Evolutionary conservation across 2,329 filamentous ascomycete genomes (phyloP), one percentile per base, ranked within the genome.

Genomic region (Pyrenochaeta sp.): DNA sequence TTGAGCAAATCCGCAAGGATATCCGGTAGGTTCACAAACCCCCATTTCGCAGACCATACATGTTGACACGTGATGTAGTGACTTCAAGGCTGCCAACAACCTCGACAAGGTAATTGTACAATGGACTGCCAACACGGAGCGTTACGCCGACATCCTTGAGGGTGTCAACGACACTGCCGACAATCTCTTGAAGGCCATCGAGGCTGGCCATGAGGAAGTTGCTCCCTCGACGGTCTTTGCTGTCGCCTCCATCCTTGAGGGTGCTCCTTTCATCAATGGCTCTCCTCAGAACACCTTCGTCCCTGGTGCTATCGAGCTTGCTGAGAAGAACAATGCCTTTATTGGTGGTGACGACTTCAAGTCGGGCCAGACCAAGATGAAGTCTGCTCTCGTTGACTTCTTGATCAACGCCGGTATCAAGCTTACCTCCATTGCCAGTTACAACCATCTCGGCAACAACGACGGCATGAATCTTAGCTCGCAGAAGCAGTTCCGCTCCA

Each of bases 301-400:
- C 22, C 94, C 94, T 8, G 95, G 95, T 73, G 91, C 90, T 59
- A 89, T 98, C 68, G 85, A 94, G 75, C 88, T 99, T 57, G 95
- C 95, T 24, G 91, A 96, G 83, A 85, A 90, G 80, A 89, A 96
- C 80, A 85, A 87, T 56, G 88, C 93, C 62, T 99, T 96, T 83
- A 93, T 99, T 72, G 95, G 95, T 58, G 95, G 95, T 66, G 95
- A 99, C 73, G 95, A 99, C 83, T 99, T 99, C 90, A 99, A 99
- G 85, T 98, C 95, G 62, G 95, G 95, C 63, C 95, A 99, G 85
- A 99, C 95, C 78, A 99, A 99, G 89, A 99, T 99, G 95, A 99
- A 99, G 84, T 98, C 95, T 59, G 95, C 95, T 22, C 88, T 99
- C 30, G 95, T 98, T 45, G 95, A 99, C 82, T 99, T 99, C 83